phyloP scores from a whole-genome alignment of 768 basidiomycete genomes.

The Tulasnella sp. region DNA sequence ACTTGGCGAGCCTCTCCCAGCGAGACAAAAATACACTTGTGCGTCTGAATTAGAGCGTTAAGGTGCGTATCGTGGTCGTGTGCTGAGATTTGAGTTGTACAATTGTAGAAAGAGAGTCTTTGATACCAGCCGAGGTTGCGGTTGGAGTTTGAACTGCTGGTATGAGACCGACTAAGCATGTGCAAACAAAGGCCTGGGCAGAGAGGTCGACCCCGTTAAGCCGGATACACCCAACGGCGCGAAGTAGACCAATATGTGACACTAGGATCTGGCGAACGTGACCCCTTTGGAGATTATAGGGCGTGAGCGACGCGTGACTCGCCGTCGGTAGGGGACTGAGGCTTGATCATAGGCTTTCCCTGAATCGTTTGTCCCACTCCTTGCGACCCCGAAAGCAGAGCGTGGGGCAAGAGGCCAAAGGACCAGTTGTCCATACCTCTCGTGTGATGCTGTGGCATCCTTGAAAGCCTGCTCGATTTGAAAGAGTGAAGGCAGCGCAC shows the following conservation, averaged over 20 bases:
- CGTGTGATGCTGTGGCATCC: background rate
- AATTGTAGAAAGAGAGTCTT: background rate
- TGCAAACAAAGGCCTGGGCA: background rate
- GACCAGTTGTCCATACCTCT: background rate
- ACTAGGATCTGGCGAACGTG: background rate
- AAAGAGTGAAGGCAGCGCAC: background rate
- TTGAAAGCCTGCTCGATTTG: background rate
- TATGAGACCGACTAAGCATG: slow-evolving; percentile 6
- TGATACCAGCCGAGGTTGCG: background rate
- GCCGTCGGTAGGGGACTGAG: background rate
- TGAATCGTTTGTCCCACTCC: background rate
- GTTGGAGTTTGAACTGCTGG: slow-evolving; percentile 13
- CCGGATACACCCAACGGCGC: background rate
- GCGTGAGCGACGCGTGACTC: background rate
- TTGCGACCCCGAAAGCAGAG: background rate
- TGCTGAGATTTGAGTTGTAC: background rate
- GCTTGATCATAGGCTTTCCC: background rate
- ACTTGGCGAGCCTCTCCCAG: background rate
- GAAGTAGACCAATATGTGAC: background rate
- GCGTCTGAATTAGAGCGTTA: background rate
- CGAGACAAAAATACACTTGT: background rate
- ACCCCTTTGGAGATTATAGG: background rate
- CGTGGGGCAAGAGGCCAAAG: background rate
- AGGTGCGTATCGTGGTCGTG: background rate
- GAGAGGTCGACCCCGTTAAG: background rate